Percentiles rank a stretch among this genome's conserved stretches.
These are phyloP conservation scores for Barnettozyma sucrosica DNA, from an alignment of 805 yeast genomes.

Conservation along the genomic window DNA sequence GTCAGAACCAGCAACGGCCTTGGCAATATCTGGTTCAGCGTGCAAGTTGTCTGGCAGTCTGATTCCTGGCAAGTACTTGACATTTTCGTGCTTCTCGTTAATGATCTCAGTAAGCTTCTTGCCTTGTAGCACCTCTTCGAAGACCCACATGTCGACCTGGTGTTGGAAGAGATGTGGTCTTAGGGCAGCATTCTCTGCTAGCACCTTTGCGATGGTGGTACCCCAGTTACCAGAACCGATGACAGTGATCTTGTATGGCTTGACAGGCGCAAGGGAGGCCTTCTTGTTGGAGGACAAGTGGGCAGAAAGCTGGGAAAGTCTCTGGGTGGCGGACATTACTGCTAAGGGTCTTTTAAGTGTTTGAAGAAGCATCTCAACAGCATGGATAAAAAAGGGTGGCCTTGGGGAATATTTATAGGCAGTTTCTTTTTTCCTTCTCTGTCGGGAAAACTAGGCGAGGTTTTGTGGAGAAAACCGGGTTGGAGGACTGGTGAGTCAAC, in stretches of 20 bases:
- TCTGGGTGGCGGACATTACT: constrained; percentile 16
- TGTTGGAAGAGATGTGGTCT: constrained; percentile 67
- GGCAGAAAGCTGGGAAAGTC: constrained; percentile 20
- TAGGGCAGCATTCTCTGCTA: constrained; percentile 77
- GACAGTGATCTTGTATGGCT: constrained; percentile 56
- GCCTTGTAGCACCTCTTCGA: constrained; percentile 77
- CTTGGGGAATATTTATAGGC: constrained; percentile 1
- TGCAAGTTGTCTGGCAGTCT: constrained; percentile 77
- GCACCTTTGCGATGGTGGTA: constrained; percentile 91
- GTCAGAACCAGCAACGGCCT: constrained; percentile 77
- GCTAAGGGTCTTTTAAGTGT: background rate
- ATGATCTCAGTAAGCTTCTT: constrained; percentile 76
- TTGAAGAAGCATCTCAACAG: background rate
- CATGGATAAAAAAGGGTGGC: background rate
- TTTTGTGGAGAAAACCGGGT: background rate
- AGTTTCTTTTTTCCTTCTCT: background rate
- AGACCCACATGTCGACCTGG: constrained; percentile 95
- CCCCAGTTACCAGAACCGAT: constrained; percentile 99
- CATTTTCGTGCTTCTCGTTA: constrained; percentile 87
- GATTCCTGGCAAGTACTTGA: constrained; percentile 87
- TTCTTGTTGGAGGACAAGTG: constrained; percentile 17
- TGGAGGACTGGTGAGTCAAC: background rate
- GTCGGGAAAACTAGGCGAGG: background rate
- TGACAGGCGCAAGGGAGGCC: constrained; percentile 19
- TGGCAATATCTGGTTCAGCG: constrained; percentile 80